Evolutionary conservation across 2,329 filamentous ascomycete species (phyloP), one percentile per base, ranked within the genome.

Genomic region (Aspergillus ibericus): DNA sequence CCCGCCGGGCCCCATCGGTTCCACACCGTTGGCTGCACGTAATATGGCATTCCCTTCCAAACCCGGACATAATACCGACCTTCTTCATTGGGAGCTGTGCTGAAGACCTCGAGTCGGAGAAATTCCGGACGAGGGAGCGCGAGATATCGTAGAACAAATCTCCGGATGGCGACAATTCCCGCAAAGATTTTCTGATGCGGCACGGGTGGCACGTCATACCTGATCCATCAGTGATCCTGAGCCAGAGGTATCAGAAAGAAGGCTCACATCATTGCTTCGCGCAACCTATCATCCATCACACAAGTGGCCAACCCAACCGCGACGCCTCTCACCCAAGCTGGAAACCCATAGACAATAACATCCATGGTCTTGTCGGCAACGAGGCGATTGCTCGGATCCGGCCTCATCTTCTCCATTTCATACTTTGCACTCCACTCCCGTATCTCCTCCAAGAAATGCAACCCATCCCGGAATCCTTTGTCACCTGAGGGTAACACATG

Each of bases 41-140:
- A 91, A 76, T 83, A 89, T 1, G 88, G 88, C 49, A 85, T 81
- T 20, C 84, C 82, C 25, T 86, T 79, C 69, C 85, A 89, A 27
- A 77, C 63, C 0, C 76, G 67, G 65, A 75, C 71, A 51, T 80
- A 77, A 63, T 86, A 81, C 2, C 83, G 81, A 1, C 84, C 85
- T 0, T 83, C 81, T 27, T 80, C 72, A 9, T 90, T 83, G 0
- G 82, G 77, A 1, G 77, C 62, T 2, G 82, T 77, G 1, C 74
- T 73, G 47, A 86, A 70, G 3, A 70, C 62, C 59, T 66, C 75
- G 69, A 58, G 70, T 57, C 63, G 79, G 59, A 68, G 72, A 63
- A 66, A 74, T 49, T 65, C 80, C 54, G 65, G 74, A 7, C 88
- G 83, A 1, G 90, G 90, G 1, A 87, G 82, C 8, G 79, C 68